phyloP scores from a whole-genome alignment of 2,329 filamentous ascomycete species.

The Parastagonospora avenae region DNA sequence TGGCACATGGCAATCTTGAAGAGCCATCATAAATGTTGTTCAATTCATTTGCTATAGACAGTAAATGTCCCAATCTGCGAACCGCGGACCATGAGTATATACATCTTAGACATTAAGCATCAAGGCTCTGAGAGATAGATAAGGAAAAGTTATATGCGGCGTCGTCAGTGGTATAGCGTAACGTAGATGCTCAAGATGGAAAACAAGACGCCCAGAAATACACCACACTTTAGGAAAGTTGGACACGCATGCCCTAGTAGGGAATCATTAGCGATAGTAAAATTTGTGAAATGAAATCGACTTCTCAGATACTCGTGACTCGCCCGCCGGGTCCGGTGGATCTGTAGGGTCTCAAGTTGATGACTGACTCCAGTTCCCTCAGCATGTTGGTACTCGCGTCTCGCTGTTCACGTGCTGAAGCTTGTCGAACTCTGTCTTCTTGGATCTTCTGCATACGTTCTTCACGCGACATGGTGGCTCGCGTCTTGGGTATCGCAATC shows the following conservation, averaged over 20 bases:
- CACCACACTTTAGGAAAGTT: background rate
- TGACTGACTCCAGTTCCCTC: conserved; percentile 88
- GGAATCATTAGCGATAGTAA: conserved; percentile 1
- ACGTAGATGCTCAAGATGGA: conserved; percentile 16
- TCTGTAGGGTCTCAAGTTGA: conserved; percentile 52
- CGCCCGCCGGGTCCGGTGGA: conserved; percentile 27
- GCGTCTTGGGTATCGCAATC: conserved; percentile 71
- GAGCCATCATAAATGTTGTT: background rate
- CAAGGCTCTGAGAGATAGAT: background rate
- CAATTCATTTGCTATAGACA: background rate
- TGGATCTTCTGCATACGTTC: conserved; percentile 87
- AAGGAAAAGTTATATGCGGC: conserved; percentile 3
- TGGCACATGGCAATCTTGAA: too few relatives aligned
- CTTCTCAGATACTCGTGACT: conserved; percentile 41
- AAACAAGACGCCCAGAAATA: conserved; percentile 1
- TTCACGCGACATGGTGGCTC: conserved; percentile 76
- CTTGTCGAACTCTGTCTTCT: conserved; percentile 80
- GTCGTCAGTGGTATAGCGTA: conserved; percentile 22
- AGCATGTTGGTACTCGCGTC: conserved; percentile 90
- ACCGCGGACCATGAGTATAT: background rate
- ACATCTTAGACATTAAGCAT: conserved; percentile 2
- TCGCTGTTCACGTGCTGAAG: conserved; percentile 71
- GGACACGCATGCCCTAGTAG: background rate
- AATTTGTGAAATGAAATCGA: conserved; percentile 2
- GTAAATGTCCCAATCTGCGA: too few relatives aligned